Evolutionary conservation across 2,329 filamentous ascomycete species (phyloP).

Genomic region (Neopestalotiopsis sp.): DNA sequence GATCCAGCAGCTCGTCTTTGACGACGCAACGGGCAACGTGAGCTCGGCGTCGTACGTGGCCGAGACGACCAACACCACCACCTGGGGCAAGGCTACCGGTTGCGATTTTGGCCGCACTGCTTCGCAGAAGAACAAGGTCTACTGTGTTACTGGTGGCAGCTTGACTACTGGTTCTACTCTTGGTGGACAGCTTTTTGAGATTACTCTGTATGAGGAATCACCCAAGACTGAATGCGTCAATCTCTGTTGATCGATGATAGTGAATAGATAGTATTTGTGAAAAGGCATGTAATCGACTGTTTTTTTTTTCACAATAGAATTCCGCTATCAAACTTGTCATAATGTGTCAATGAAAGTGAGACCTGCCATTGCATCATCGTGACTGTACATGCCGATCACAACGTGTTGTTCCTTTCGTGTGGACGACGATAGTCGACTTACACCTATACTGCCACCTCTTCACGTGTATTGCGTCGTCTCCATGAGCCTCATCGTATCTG

Average conservation of each 20-base stretch:
- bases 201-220: background rate
- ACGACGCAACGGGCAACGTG: background rate
- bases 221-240: background rate
- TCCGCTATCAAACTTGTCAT: background rate
- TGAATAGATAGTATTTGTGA: too few relatives aligned
- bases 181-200: slow-evolving; percentile 4
- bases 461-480: background rate
- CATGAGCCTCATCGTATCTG: background rate
- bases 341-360: background rate
- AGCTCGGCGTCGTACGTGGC: slow-evolving; percentile 3
- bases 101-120: slow-evolving; percentile 4
- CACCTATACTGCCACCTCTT: too few relatives aligned
- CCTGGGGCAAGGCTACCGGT: background rate
- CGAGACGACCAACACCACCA: background rate
- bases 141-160: background rate
- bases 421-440: too few relatives aligned
- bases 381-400: too few relatives aligned
- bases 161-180: background rate
- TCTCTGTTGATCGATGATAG: too few relatives aligned
- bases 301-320: background rate
- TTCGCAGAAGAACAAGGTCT: slow-evolving; percentile 10
- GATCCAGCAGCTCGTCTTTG: slow-evolving; percentile 8
- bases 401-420: too few relatives aligned
- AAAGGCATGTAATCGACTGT: background rate
- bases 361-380: background rate